Evolutionary conservation across 2,329 filamentous ascomycete species (phyloP), one percentile per base, ranked within the genome.

Genomic region (Xylaria multiplex): DNA sequence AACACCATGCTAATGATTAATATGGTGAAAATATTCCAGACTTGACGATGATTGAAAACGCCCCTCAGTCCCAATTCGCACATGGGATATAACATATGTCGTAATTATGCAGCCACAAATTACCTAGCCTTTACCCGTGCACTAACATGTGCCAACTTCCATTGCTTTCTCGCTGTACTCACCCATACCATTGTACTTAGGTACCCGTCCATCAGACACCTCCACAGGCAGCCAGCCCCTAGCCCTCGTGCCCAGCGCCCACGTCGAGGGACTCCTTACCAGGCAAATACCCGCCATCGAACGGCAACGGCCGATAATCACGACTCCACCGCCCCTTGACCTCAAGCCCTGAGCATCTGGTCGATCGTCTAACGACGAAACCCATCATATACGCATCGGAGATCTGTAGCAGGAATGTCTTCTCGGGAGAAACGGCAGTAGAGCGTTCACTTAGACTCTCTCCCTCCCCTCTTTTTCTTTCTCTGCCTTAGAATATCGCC

Each of bases 391-490:
- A 93, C 0, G 88, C 92, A 75, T 95, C 91, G 2, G 86, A 90
- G 59, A 94, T 89, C 75, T 94, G 91, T 2, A 94, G 76, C 0
- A 93, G 79, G 74, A 86, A 93, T 45, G 94, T 92, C 80, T 91
- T 93, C 1, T 91, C 87, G 0, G 83, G 78, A 0, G 90, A 89
- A 0, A 94, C 77, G 0, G 84, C 87, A 0, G 72, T 74, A 0
- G 81, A 79, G 1, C 94, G 82, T 50, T 88, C 83, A 1, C 82
- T 77, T 19, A 92, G 78, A 58, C 87, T 90, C 3, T 76, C 75
- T 2, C 79, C 19, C 19, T 77, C 74, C 88, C 92, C 1, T 79
- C 79, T 30, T 77, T 72, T 24, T 84, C 78, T 3, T 91, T 70
- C 35, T 86, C 80, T 2, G 83, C 78, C 13, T 77, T 73, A 1